A percentile compares a stretch with the other conserved stretches of the same genome.
Conservation (phyloP, 2,329 filamentous ascomycete species). For the Fusarium virguliforme region DNA sequence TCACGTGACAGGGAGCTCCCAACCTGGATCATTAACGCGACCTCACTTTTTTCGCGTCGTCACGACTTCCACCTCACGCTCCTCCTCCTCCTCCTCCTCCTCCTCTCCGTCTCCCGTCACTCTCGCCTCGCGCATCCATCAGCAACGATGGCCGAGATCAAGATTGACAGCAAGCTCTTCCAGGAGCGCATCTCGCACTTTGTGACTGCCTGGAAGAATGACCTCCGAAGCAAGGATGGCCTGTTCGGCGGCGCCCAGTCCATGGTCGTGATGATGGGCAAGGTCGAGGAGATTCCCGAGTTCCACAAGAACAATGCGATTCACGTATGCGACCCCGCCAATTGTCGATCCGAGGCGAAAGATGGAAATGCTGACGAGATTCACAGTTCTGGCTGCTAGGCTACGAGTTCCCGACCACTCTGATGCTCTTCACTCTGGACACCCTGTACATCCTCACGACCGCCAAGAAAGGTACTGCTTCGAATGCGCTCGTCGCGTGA, state of each 20-base stretch:
- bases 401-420: conserved; percentile 97
- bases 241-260: conserved; percentile 90
- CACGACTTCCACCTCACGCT: conserved; percentile 47
- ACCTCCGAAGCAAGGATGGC: conserved; percentile 89
- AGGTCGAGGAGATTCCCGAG: conserved; percentile 88
- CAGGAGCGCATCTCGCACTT: conserved; percentile 93
- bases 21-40: conserved; percentile 61
- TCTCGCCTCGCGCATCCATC: conserved; percentile 53
- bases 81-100: conserved; percentile 41
- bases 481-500: not conserved
- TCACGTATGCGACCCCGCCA: conserved; percentile 75
- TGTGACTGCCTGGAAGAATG: conserved; percentile 93
- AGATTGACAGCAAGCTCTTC: conserved; percentile 94
- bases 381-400: conserved; percentile 95
- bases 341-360: conserved; percentile 2
- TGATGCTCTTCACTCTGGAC: conserved; percentile 93
- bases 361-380: conserved; percentile 37
- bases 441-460: conserved; percentile 94
- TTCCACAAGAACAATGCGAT: conserved; percentile 98
- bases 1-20: conserved; percentile 57
- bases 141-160: conserved; percentile 82
- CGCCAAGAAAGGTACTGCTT: conserved; percentile 88
- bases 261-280: conserved; percentile 93
- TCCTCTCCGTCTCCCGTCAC: conserved; percentile 39
- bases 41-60: conserved; percentile 60